These are phyloP conservation scores for Ophiosphaerella narmari DNA, from an alignment of 2,329 filamentous ascomycete genomes.

Conservation along the genomic window DNA sequence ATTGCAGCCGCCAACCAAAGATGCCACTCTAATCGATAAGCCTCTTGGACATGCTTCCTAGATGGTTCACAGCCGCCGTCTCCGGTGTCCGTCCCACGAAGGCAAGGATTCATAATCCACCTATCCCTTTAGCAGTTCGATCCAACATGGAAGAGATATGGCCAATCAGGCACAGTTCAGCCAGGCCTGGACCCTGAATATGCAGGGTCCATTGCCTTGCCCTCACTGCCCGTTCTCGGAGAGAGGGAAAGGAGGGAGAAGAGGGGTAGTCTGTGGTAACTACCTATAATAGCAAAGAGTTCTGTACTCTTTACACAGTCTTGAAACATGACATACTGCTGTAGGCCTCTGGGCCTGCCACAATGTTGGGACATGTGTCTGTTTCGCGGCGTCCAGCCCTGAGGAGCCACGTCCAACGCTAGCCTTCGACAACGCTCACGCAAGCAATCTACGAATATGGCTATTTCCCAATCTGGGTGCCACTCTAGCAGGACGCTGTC, in stretches of 20 bases:
- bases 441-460: slow-evolving; percentile 4
- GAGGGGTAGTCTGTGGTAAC: not conserved
- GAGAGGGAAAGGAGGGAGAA: slow-evolving; percentile 1
- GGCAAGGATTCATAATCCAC: not conserved
- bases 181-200: slow-evolving; percentile 10
- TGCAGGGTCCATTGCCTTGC: slow-evolving; percentile 16
- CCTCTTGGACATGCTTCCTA: not conserved
- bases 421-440: not conserved
- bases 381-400: not conserved
- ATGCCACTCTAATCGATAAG: not conserved
- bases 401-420: slow-evolving; percentile 4
- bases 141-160: not conserved
- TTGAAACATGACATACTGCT: not conserved
- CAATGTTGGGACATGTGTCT: too few relatives aligned
- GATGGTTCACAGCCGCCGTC: too few relatives aligned
- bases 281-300: not conserved
- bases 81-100: not conserved
- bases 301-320: not conserved
- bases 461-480: slow-evolving; percentile 2
- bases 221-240: slow-evolving; percentile 14
- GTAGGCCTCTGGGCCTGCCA: not conserved
- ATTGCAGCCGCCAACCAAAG: too few relatives aligned
- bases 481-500: not conserved
- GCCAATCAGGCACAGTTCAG: slow-evolving; percentile 9
- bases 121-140: not conserved